Conservation (phyloP, 2,329 filamentous ascomycete species). For the Calonectria pauciramosa region DNA sequence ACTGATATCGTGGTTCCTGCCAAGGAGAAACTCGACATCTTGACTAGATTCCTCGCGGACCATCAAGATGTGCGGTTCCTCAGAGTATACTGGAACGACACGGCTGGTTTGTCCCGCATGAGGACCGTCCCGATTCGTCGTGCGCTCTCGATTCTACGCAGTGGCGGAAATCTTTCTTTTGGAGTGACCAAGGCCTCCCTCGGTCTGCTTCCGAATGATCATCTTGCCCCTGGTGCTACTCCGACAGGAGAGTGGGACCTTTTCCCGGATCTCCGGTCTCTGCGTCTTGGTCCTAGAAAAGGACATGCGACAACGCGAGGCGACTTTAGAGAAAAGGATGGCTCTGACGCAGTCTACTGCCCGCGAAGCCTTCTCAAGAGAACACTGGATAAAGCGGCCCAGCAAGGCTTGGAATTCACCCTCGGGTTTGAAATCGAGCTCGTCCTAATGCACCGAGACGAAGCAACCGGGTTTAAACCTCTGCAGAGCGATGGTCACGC, state of each 20-base stretch:
- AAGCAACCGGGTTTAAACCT: conserved; percentile 52
- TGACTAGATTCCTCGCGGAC: conserved; percentile 56
- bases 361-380: conserved; percentile 74
- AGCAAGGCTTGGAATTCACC: conserved; percentile 69
- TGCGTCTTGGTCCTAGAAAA: conserved; percentile 70
- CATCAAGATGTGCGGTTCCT: conserved; percentile 73
- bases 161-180: conserved; percentile 62
- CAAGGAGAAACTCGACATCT: conserved; percentile 16
- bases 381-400: conserved; percentile 65
- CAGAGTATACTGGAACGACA: conserved; percentile 83
- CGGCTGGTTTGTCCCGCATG: conserved; percentile 77
- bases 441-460: conserved; percentile 71
- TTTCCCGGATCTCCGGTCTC: conserved; percentile 73
- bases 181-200: conserved; percentile 75
- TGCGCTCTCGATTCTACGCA: conserved; percentile 62
- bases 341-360: conserved; percentile 65
- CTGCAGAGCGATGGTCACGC: conserved; percentile 75
- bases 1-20: conserved; percentile 17
- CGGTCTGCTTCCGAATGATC: conserved; percentile 78
- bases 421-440: conserved; percentile 89
- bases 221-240: conserved; percentile 64
- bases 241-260: conserved; percentile 77
- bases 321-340: conserved; percentile 72
- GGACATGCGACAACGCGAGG: conserved; percentile 76
- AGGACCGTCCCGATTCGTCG: conserved; percentile 76